A percentile compares a stretch with the other conserved stretches of the same genome.
Evolutionary conservation across 1,284 basidiomycete species (phyloP).

Genomic region (Singerocomus inundabilis): DNA sequence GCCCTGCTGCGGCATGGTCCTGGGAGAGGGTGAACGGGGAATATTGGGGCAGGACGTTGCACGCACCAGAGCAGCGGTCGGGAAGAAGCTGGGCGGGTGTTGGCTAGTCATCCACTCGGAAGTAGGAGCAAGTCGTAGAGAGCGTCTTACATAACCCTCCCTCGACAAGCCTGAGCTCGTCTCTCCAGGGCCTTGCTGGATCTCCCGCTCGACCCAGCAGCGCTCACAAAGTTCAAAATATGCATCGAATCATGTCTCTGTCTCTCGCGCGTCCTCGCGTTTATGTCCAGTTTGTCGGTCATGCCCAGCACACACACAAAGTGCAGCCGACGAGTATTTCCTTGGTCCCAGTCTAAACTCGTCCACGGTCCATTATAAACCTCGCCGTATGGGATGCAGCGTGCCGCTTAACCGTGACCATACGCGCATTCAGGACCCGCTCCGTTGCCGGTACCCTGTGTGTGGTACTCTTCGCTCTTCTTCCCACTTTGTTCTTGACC

Average conservation of each 20-base stretch:
- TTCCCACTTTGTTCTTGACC: slow-evolving; percentile 6
- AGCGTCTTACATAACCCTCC: slow-evolving; percentile 13
- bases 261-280: no score
- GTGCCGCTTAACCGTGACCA: slow-evolving; percentile 2
- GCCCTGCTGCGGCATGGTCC: slow-evolving; percentile 94
- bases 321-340: neutral
- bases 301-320: neutral
- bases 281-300: no score
- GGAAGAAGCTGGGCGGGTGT: slow-evolving; percentile 67
- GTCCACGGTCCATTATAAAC: neutral
- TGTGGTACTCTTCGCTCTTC: neutral
- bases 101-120: slow-evolving; percentile 30
- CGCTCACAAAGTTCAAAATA: no score
- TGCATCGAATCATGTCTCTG: no score
- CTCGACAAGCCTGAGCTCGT: no score
- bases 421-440: no score
- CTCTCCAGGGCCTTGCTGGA: no score
- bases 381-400: neutral
- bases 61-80: slow-evolving; percentile 62
- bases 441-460: neutral
- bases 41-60: fast-evolving
- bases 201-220: no score
- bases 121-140: slow-evolving; percentile 1
- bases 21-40: slow-evolving; percentile 26
- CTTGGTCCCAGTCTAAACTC: neutral